Percentiles rank a stretch among this genome's conserved stretches.
phyloP scores from a whole-genome alignment of 163 green algal genomes.

The Volvox carteri region DNA sequence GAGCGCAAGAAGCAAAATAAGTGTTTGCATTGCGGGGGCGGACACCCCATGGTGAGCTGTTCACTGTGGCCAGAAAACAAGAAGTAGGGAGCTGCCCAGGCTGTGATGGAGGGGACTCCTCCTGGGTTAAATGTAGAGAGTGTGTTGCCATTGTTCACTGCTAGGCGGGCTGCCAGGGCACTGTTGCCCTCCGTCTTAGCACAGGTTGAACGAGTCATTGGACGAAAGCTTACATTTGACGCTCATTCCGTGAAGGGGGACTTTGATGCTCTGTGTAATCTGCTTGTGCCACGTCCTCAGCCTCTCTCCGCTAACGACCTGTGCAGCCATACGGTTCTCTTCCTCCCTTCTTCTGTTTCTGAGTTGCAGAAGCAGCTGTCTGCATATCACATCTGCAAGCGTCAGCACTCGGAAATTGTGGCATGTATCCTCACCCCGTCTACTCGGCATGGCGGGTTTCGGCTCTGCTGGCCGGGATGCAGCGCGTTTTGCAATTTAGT shows the following conservation, averaged over 20 bases:
- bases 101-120: neutral
- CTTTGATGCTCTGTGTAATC: neutral
- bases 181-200: neutral
- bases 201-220: neutral
- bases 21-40: neutral
- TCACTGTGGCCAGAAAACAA: no score
- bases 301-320: neutral
- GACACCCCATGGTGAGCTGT: neutral
- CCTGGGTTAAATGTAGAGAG: neutral
- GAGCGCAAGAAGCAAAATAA: neutral
- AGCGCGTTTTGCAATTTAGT: neutral
- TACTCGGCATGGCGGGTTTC: neutral
- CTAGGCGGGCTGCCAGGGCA: neutral
- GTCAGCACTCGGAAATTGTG: neutral
- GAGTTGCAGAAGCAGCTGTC: neutral
- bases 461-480: neutral
- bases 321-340: neutral
- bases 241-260: neutral
- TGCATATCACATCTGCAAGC: neutral
- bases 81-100: neutral
- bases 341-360: neutral
- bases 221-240: neutral
- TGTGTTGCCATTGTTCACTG: neutral
- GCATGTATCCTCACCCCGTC: neutral
- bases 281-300: neutral